phyloP scores from a whole-genome alignment of 1,284 basidiomycete genomes.

The Rhizopogon hawkerae region DNA sequence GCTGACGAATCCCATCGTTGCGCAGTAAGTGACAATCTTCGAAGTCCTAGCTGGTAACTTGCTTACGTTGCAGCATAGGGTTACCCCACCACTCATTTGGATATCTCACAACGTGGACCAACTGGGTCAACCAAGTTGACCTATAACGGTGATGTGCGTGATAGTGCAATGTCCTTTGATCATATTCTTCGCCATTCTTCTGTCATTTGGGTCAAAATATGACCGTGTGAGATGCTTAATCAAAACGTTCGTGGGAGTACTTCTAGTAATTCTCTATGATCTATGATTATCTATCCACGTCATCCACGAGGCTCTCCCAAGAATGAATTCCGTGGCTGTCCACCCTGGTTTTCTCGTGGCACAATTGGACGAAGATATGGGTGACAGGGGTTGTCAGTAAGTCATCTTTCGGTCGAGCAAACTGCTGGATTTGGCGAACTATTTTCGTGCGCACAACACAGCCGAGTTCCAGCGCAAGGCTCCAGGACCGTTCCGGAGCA shows the following conservation, averaged over 20 bases:
- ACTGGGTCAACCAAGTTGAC: too few species aligned
- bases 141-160: not conserved
- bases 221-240: constrained; percentile 1
- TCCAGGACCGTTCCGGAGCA: constrained; percentile 10
- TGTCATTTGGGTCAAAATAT: not conserved
- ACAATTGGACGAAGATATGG: not conserved
- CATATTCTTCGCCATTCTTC: not conserved
- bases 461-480: not conserved
- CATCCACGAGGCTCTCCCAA: constrained; percentile 4
- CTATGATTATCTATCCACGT: not conserved
- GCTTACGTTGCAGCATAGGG: not conserved
- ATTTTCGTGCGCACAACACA: constrained; percentile 1
- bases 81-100: not conserved
- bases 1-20: not conserved
- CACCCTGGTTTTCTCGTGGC: not conserved
- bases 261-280: not conserved
- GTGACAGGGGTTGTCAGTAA: constrained; percentile 5
- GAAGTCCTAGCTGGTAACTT: not conserved
- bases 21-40: too few species aligned
- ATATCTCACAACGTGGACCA: not conserved
- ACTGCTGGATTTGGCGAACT: not conserved
- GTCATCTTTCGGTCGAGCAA: not conserved
- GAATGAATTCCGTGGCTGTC: constrained; percentile 6
- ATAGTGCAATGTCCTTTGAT: not conserved
- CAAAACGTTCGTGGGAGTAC: not conserved